Evolutionary conservation across 1,284 basidiomycete species (phyloP).

Genomic region (Sphagnurus paluster): DNA sequence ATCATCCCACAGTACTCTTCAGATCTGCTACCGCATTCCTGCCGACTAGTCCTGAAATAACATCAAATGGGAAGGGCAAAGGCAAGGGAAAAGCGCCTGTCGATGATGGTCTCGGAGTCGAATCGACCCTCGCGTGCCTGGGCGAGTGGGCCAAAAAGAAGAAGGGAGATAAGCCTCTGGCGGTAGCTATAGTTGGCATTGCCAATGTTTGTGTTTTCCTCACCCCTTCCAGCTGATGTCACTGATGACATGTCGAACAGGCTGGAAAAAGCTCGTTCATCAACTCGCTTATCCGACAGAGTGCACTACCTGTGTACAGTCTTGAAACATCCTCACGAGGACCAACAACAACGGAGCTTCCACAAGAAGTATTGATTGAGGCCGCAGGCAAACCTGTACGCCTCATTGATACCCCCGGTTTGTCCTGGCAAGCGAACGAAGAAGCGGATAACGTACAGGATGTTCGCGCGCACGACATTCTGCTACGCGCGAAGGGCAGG

Average conservation of each 20-base stretch:
- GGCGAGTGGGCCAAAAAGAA: conserved; percentile 48
- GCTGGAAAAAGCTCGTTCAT: conserved; percentile 83
- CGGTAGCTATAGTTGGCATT: conserved; percentile 74
- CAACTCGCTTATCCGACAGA: conserved; percentile 67
- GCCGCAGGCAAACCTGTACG: conserved; percentile 48
- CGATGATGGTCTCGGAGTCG: conserved; percentile 61
- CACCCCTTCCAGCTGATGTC: too few species aligned
- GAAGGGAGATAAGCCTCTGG: conserved; percentile 45
- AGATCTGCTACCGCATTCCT: conserved; percentile 74
- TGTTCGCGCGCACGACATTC: conserved; percentile 64
- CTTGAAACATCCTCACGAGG: conserved; percentile 51
- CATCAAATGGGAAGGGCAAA: conserved; percentile 45
- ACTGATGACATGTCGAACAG: conserved; percentile 35
- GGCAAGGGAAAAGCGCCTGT: conserved; percentile 42
- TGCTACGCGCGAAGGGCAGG: conserved; percentile 81
- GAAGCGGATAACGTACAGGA: conserved; percentile 46
- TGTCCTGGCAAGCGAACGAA: conserved; percentile 52
- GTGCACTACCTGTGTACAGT: conserved; percentile 64
- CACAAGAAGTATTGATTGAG: conserved; percentile 62
- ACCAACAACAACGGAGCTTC: conserved; percentile 69
- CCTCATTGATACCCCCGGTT: conserved; percentile 86
- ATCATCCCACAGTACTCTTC: conserved; percentile 80
- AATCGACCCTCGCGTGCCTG: conserved; percentile 47
- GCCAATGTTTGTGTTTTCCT: conserved; percentile 65
- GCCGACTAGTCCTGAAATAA: conserved; percentile 37